Evolutionary conservation across 306 rosid genomes (phyloP).

Genomic region (Cucumis melo): DNA sequence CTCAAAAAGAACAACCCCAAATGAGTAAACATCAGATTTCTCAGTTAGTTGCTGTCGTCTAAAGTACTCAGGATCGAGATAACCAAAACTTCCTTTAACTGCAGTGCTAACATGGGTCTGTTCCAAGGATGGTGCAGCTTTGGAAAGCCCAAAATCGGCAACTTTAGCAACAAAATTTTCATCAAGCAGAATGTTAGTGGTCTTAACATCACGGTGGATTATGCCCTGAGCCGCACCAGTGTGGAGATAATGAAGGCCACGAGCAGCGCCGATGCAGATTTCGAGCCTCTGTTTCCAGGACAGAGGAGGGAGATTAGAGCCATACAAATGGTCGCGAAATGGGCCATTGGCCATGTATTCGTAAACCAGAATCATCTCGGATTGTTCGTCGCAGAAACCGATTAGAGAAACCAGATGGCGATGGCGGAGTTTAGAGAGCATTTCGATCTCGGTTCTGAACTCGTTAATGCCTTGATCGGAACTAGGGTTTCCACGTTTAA

Average conservation of each 20-base stretch:
- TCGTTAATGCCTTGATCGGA: constrained; percentile 78
- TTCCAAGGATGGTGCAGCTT: constrained; percentile 41
- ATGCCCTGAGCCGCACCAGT: constrained; percentile 73
- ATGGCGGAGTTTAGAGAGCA: constrained; percentile 77
- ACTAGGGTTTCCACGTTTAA: constrained; percentile 53
- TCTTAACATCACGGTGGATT: constrained; percentile 76
- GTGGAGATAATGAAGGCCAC: constrained; percentile 82
- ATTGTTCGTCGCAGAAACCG: constrained; percentile 63
- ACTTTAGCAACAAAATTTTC: constrained; percentile 66
- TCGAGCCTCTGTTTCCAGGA: constrained; percentile 76
- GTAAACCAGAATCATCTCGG: constrained; percentile 79
- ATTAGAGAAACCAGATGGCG: constrained; percentile 76
- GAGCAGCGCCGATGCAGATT: constrained; percentile 76
- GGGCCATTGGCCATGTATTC: constrained; percentile 88
- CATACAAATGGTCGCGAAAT: constrained; percentile 59
- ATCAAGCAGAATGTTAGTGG: constrained; percentile 75
- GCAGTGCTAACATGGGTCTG: constrained; percentile 75
- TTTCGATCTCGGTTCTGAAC: constrained; percentile 61
- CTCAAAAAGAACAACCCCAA: constrained; percentile 77
- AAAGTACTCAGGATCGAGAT: constrained; percentile 79
- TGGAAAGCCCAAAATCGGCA: constrained; percentile 75
- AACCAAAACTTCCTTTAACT: constrained; percentile 88
- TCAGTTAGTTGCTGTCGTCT: constrained; percentile 60
- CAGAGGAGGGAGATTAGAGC: constrained; percentile 32
- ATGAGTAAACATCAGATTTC: constrained; percentile 75